Evolutionary conservation across 2,329 filamentous ascomycete genomes (phyloP).

Genomic region (Fusarium albosuccineum): DNA sequence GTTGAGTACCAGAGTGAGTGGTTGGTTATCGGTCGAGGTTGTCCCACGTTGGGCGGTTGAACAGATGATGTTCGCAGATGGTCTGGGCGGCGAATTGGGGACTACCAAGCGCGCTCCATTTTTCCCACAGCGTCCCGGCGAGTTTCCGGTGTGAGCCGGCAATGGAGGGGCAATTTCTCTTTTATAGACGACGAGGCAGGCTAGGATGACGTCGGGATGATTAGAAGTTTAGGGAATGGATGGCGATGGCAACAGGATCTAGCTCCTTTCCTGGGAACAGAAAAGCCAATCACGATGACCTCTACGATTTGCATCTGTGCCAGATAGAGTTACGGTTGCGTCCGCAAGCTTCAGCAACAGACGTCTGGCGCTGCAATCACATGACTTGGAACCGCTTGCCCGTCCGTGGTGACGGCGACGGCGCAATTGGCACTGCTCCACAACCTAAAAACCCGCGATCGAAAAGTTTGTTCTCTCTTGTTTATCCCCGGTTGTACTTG

Average conservation of each 20-base stretch:
- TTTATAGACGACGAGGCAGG: slow-evolving; percentile 11
- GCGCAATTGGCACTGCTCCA: slow-evolving; percentile 37
- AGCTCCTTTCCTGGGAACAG: neutral
- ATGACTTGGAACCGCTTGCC: slow-evolving; percentile 26
- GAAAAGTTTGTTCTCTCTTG: slow-evolving; percentile 44
- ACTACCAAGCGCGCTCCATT: slow-evolving; percentile 37
- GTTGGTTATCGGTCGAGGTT: neutral
- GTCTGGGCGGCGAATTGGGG: slow-evolving; percentile 30
- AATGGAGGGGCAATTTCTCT: slow-evolving; percentile 33
- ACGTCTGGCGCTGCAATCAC: slow-evolving; percentile 33
- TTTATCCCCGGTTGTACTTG: slow-evolving; percentile 8
- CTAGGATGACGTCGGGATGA: slow-evolving; percentile 39
- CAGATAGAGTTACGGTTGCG: slow-evolving; percentile 28
- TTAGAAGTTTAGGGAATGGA: neutral
- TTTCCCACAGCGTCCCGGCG: slow-evolving; percentile 36
- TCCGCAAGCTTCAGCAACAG: slow-evolving; percentile 15
- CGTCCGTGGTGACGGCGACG: slow-evolving; percentile 18
- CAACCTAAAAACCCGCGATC: slow-evolving; percentile 39
- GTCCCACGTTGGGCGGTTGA: slow-evolving; percentile 22
- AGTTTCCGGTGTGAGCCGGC: slow-evolving; percentile 45
- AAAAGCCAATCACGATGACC: slow-evolving; percentile 23
- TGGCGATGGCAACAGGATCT: neutral
- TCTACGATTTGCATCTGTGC: slow-evolving; percentile 7
- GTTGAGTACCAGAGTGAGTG: slow-evolving; percentile 1
- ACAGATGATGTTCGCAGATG: slow-evolving; percentile 38